Conservation (phyloP, 306 rosid genomes). For the Senna tora region DNA sequence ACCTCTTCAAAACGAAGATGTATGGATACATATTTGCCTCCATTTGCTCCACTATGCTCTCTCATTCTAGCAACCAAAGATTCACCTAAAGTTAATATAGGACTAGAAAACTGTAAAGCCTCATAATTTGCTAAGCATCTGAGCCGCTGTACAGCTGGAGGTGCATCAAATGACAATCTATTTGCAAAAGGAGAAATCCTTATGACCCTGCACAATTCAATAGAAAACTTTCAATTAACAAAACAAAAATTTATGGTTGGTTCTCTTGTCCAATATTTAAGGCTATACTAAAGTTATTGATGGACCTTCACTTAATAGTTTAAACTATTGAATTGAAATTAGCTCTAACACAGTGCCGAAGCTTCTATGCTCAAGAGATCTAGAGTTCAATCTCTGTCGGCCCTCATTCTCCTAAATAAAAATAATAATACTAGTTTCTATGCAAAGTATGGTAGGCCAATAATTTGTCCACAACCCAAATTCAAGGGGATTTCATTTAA, state of each 20-base stretch:
- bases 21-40: slow-evolving; percentile 88
- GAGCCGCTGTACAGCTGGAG: slow-evolving; percentile 86
- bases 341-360: no score
- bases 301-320: no score
- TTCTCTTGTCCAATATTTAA: slow-evolving; percentile 16
- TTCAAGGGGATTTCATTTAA: background rate
- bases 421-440: no score
- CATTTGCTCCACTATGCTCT: slow-evolving; percentile 73
- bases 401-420: background rate
- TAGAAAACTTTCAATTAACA: slow-evolving; percentile 8
- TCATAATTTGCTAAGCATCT: slow-evolving; percentile 94
- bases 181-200: slow-evolving; percentile 98
- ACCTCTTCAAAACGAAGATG: slow-evolving; percentile 99
- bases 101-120: slow-evolving; percentile 80
- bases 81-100: slow-evolving; percentile 74
- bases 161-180: slow-evolving; percentile 90
- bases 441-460: background rate
- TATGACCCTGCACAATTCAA: slow-evolving; percentile 67
- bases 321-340: no score
- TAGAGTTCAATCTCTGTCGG: background rate
- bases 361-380: no score
- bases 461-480: background rate
- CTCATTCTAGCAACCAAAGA: slow-evolving; percentile 83
- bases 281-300: background rate
- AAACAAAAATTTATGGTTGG: background rate